Evolutionary conservation across 2,329 filamentous ascomycete species (phyloP), one percentile per base, ranked within the genome.

Genomic region (Calonectria ilicicola): DNA sequence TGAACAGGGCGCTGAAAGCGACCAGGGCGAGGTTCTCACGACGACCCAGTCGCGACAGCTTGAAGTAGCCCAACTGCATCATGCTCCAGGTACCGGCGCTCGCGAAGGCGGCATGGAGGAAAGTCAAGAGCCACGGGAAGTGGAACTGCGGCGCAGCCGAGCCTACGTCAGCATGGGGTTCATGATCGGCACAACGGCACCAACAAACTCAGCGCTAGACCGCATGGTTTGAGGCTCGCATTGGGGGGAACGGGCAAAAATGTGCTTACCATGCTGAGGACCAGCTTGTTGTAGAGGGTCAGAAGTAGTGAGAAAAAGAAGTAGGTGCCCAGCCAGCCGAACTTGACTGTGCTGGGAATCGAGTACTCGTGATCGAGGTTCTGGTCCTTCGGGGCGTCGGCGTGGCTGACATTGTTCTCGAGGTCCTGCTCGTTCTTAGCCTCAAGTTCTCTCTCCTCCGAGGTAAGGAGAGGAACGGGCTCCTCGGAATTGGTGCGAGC

Each of bases 51-150:
- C 86, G 85, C 14, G 89, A 88, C 65, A 90, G 83, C 76, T 86
- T 86, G 78, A 91, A 89, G 66, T 88, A 84, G 65, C 89, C 89
- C 69, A 85, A 80, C 70, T 87, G 83, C 76, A 90, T 83, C 79
- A 92, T 86, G 69, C 83, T 77, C 69, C 85, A 88, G 72, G 89
- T 91, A 70, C 91, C 91, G n/a, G 88, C 73, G 26, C 88, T 88
- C 21, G 90, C 89, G 60, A 88, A 89, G n/a, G 86, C 85, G 15
- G 90, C 86, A 77, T 92, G 90, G 21, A 91, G 83, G 65, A 88
- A 87, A 1, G 90, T 92, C 44, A 92, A 82, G 21, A 92, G 87
- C 88, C 90, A 92, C 53, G 91, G 90, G 78, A 90, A 91, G 56
- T 86, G 83, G 75, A 91, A 91, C 87, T 91, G 71, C 40, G 72